Evolutionary conservation across 768 basidiomycete species (phyloP), one percentile per base, ranked within the genome.

Genomic region (Naganishia antarctica): DNA sequence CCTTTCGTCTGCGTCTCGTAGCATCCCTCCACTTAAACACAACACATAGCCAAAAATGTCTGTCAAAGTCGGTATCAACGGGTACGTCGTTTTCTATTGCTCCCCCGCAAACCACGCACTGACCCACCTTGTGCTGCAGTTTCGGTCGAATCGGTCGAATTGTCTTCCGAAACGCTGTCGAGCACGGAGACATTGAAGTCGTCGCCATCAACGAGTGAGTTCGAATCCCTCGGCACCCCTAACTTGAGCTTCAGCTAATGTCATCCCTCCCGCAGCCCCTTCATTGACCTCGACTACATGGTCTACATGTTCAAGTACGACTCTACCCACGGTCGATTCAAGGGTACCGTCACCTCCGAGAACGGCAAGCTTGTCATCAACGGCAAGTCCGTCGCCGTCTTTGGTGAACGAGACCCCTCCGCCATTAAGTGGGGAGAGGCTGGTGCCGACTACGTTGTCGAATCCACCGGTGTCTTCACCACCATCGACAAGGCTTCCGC

Each of bases 401-500:
- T 82, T 81, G 84, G 83, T 70, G 91, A 98, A 83, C 84, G 84
- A 73, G 90, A 98, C 74, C 91, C 96, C 37, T 81, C 86, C 71
- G 81, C 81, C 78, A 98, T 99, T 80, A 80, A 81, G 63, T 98
- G 96, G 96, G 81, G 83, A 57, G 74, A 80, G 15, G 84, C 84
- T 59, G 89, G 88, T 68, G 96, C 94, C 69, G 83, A 89, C 23
- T 99, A 99, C 83, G 82, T 98, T 68, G 86, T 99, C 77, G 96
- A 99, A 81, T 90, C 96, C 60, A 98, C 96, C 71, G 90, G 93
- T 86, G 92, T 96, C 79, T 97, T 98, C 85, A 98, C 93, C 78
- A 96, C 92, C 74, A 83, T 79, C 70, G 92, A 96, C 16, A 93
- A 92, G 83, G 94, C 94, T 61, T 83, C 83, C 50, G 87, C 85